Evolutionary conservation across 768 basidiomycete species (phyloP), one percentile per base, ranked within the genome.

Genomic region (Pleurotus citrinopileatus): DNA sequence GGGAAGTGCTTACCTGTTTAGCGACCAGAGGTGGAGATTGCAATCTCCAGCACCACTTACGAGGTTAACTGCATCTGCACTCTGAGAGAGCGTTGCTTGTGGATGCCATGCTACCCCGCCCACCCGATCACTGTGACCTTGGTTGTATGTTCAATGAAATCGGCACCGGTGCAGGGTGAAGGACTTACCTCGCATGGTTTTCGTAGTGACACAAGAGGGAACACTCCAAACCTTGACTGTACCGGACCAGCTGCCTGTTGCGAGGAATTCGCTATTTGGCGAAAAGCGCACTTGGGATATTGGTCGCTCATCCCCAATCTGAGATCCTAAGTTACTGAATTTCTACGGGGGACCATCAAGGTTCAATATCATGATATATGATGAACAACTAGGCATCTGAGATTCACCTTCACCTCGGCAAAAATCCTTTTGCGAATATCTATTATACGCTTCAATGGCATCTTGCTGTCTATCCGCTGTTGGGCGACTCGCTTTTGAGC

Each of bases 91-190:
- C 0, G 95, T 97, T 15, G 96, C 95, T 62, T 86, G 75, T 1
- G 97, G 97, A 74, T 99, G 95, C 97, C 97, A 99, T 34, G 95
- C 94, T 42, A 98, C 87, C 17, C 97, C 97, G 46, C 97, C 94
- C 25, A 98, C 86, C 48, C 89, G 86, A 64, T 98, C 96, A 32
- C 76, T 81, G 63, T 98, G 95, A 5, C 91, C 93, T 92, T 59
- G 4, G 17, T 36, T 50, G 50, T 13, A 52, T 38, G n/a, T 38
- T 37, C 45, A 9, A 28, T 51, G 40, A 52, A 46, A 63, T 42
- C 59, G 46, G 38, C 43, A 38, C 23, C 22, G 15, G 15, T 12
- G 43, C 12, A 38, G n/a, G 8, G 19, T 3, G 12, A 27, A 44
- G 9, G 38, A 34, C 74, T 54, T 43, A 87, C 94, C 93, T 71